Conservation (phyloP, 202 grass and related monocot genomes). For the Elaeis oleifera region DNA sequence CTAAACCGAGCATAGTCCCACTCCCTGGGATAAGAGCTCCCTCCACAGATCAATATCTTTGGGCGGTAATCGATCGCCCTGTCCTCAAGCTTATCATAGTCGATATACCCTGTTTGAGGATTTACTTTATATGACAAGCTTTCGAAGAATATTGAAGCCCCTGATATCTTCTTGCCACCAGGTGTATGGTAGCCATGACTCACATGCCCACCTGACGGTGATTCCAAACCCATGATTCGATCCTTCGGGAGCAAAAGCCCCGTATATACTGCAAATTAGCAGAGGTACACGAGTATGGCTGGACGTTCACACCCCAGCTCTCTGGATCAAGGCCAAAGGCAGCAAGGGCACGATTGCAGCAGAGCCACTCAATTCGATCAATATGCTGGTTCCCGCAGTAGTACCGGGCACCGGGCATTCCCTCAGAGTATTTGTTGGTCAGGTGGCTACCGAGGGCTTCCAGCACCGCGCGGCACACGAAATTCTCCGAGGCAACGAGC, state of each 20-base stretch:
- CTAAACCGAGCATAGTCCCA: slow-evolving; percentile 44
- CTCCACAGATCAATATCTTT: slow-evolving; percentile 48
- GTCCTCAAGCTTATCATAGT: slow-evolving; percentile 49
- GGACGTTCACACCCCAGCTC: slow-evolving; percentile 47
- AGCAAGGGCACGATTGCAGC: slow-evolving; percentile 30
- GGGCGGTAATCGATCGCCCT: slow-evolving; percentile 40
- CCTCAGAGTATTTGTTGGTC: slow-evolving; percentile 49
- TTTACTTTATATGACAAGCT: slow-evolving; percentile 47
- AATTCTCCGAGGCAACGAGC: slow-evolving; percentile 49
- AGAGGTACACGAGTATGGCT: slow-evolving; percentile 50
- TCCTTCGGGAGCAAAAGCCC: slow-evolving; percentile 41
- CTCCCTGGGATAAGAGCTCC: slow-evolving; percentile 42
- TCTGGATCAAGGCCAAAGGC: slow-evolving; percentile 32
- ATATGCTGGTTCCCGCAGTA: slow-evolving; percentile 49
- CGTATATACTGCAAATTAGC: slow-evolving; percentile 46
- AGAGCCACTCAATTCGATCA: slow-evolving; percentile 36
- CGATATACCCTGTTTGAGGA: slow-evolving; percentile 39
- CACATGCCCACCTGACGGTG: slow-evolving; percentile 46
- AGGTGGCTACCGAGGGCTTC: slow-evolving; percentile 42
- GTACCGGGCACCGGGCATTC: slow-evolving; percentile 35
- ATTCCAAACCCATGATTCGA: slow-evolving; percentile 50
- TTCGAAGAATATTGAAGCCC: slow-evolving; percentile 45
- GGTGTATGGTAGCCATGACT: slow-evolving; percentile 41
- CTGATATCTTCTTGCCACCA: slow-evolving; percentile 41
- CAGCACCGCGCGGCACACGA: slow-evolving; percentile 43